Base-by-base conservation (phyloP, 2,329 filamentous ascomycete species). In the Stachybotrys echinatus region DNA sequence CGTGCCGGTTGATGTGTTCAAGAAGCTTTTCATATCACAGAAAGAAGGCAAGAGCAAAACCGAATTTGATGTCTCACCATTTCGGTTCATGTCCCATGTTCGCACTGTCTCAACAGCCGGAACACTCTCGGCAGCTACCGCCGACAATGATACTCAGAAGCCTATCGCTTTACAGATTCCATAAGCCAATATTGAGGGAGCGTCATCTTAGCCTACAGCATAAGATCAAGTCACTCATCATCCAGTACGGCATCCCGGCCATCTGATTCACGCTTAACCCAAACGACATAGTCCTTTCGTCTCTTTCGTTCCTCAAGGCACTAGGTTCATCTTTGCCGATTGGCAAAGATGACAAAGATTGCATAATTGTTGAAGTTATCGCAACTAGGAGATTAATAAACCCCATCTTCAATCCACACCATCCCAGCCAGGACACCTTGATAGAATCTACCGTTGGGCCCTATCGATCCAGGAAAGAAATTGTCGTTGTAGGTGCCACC, bases 191-290 rank as follows among this genome's bases (percentile, higher is more conserved):
- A 23, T 52, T 40, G 6, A 20, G 40, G 44, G 48, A 52, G 34
- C 39, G 39, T 14, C 40, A 37, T 18, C 40, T 52, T 12, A 27
- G 22, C 2, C 50, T 52, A 31, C 39, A 34, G 3, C 34, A 38
- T 14, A 52, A 54, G 50, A 50, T 54, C 7, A 48, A 48, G 27
- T 5, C 50, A 2, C 38, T 52, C 3, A 52, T 54, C 18, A 47
- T 54, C 10, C 22, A 48, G 12, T 45, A 50, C n/a, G 39, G 43
- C n/a, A 46, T 48, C 4, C 50, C 48, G 12, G 50, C 48, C 6
- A 52, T 54, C 39, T 52, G 50, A 46, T 49, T 50, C 22, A 54
- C 50, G 18, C 10, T 54, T 17, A 54, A 52, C 31, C 50, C 52
- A n/a, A 52, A 50, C 38, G 42, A 54, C 22, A 52, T 52, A n/a